Evolutionary conservation across 192 early-diverging fungal genomes (phyloP).

Genomic region (Gonapodya prolifera): DNA sequence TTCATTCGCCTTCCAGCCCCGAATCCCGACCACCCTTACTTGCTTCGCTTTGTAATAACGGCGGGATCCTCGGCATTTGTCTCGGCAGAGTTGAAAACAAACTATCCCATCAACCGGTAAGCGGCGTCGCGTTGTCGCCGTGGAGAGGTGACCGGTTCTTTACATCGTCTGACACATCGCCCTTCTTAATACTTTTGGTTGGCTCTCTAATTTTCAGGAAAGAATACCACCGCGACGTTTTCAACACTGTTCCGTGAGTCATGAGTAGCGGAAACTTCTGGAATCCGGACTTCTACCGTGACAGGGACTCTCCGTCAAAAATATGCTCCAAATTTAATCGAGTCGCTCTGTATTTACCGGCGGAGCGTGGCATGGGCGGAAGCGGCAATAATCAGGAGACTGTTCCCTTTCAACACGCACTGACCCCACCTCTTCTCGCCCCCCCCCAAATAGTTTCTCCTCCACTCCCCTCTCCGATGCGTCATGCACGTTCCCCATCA

Average conservation of each 20-base stretch:
- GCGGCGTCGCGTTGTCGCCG: slow-evolving; percentile 6
- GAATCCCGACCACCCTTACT: slow-evolving; percentile 32
- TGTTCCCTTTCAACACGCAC: neutral
- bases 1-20: slow-evolving; percentile 66
- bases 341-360: slow-evolving; percentile 4
- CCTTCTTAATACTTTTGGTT: neutral
- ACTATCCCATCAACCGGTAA: slow-evolving; percentile 71
- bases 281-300: slow-evolving; percentile 10
- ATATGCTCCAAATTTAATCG: slow-evolving; percentile 28
- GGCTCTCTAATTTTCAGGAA: slow-evolving; percentile 15
- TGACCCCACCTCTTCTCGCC: slow-evolving; percentile 7
- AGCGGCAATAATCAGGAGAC: slow-evolving; percentile 3
- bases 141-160: too few species aligned
- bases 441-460: slow-evolving; percentile 17
- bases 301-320: slow-evolving; percentile 16
- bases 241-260: slow-evolving; percentile 18
- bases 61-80: slow-evolving; percentile 64
- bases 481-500: slow-evolving; percentile 49
- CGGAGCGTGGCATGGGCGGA: neutral
- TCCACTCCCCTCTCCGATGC: slow-evolving; percentile 39
- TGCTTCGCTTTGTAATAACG: slow-evolving; percentile 66
- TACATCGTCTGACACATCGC: neutral
- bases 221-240: slow-evolving; percentile 20
- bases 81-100: slow-evolving; percentile 63
- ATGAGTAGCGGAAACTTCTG: slow-evolving; percentile 9